Percentiles rank a stretch among this genome's conserved stretches.
Evolutionary conservation across 163 green algal species (phyloP).

Genomic region (Scenedesmus sp.): DNA sequence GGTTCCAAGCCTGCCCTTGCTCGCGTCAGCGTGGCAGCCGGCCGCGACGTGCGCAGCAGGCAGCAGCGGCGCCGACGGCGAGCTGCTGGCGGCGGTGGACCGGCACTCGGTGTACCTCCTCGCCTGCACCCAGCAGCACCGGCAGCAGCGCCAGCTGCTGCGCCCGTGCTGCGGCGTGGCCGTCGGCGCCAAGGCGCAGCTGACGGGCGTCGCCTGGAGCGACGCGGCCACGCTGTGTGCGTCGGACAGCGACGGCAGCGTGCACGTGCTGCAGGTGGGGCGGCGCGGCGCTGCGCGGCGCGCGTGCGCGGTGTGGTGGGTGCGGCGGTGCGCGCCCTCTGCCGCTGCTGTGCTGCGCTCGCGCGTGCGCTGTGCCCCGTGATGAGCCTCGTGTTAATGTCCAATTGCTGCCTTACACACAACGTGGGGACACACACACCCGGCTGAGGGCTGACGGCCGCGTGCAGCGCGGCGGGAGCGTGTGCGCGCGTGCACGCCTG

Average conservation of each 20-base stretch:
- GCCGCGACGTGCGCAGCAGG: neutral
- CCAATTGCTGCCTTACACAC: neutral
- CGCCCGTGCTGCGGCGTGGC: neutral
- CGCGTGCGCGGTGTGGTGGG: neutral
- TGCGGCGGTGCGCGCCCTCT: too few relatives aligned
- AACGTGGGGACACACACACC: too few relatives aligned
- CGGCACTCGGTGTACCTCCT: neutral
- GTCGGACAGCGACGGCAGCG: constrained; percentile 11
- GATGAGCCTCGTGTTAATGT: too few relatives aligned
- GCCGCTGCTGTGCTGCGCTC: too few relatives aligned
- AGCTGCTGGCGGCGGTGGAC: neutral
- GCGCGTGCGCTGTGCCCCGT: too few relatives aligned
- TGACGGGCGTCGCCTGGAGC: constrained; percentile 14
- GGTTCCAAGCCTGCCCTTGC: neutral
- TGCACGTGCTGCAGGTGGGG: constrained; percentile 18
- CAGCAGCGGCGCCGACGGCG: neutral
- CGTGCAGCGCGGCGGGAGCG: neutral
- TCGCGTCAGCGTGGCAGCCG: neutral
- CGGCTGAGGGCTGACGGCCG: too few relatives aligned
- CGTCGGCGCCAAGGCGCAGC: neutral
- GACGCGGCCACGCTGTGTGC: constrained; percentile 7
- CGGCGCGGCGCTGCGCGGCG: neutral
- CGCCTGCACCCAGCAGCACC: neutral
- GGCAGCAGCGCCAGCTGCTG: constrained; percentile 2
- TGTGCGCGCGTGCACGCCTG: neutral